Base-by-base conservation (phyloP, 768 basidiomycete genomes). In the Leccinum pellstonianum region DNA sequence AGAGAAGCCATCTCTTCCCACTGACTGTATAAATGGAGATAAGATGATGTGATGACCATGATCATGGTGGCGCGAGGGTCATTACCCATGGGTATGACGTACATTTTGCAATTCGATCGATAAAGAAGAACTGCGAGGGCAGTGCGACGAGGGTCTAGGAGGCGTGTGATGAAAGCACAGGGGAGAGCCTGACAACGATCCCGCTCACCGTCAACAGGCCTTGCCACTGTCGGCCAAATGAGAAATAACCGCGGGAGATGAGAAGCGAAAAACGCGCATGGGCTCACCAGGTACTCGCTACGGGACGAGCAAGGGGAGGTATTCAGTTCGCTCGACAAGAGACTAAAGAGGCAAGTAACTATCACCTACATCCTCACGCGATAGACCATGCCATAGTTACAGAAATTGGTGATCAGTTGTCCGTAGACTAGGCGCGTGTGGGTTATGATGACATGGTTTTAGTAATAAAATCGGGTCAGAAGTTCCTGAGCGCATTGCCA, bases 91-190 rank as follows among this genome's bases (percentile, higher is more conserved):
- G 29, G 23, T 8, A 58, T 9, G 41, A 57, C 66, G 31, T 51
- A 68, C 66, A 66, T 47, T 59, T 68, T 21, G 57, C 53, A 29
- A 66, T 66, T 3, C 66, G 66, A 31, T 62, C 51, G 21, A 66
- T 43, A 31, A 66, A 66, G 52, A 66, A 66, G 9, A 66, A 33
- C 25, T 66, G 65, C 0, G 66, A 55, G 9, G 66, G 63, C 12
- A 68, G 55, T 33, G 66, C 63, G 14, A 65, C 63, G 14, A 68
- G 38, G 2, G 21, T 46, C 65, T 66, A 37, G n/a, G 6, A 7
- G 12, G 14, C 0, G 17, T 9, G 3, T 0, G 10, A 31, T 57
- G 29, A 7, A 21, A 21, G n/a, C n/a, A 27, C 3, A 21, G 7
- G n/a, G 23, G 6, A 21, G 17, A 29, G 9, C 27, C 15, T 50